phyloP scores from a whole-genome alignment of 306 rosid species.

The Acacia confusa region DNA sequence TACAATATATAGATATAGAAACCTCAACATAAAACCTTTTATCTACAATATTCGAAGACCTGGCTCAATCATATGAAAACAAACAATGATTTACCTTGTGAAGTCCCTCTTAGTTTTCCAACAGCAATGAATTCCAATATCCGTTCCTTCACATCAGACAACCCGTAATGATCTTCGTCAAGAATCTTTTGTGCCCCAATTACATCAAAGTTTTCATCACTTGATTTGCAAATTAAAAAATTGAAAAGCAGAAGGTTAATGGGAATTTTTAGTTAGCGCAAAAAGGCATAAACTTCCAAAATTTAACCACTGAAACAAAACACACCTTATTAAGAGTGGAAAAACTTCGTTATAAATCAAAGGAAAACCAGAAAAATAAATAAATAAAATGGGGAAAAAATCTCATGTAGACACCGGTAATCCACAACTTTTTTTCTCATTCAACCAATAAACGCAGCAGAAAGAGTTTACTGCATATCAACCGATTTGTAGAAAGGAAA shows the following conservation, averaged over 20 bases:
- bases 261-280: neutral
- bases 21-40: neutral
- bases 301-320: neutral
- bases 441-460: neutral
- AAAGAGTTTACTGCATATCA: neutral
- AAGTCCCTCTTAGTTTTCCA: constrained; percentile 91
- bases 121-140: constrained; percentile 98
- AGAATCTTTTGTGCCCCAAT: constrained; percentile 85
- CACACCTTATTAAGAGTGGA: neutral
- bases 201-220: constrained; percentile 96
- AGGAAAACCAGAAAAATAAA: neutral
- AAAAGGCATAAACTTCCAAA: neutral
- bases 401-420: neutral
- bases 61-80: constrained; percentile 7
- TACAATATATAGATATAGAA: neutral
- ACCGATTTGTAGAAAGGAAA: neutral
- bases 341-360: neutral
- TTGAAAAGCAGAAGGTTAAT: constrained; percentile 7
- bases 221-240: constrained; percentile 45
- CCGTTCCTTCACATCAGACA: constrained; percentile 94
- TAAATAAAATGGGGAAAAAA: neutral
- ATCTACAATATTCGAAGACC: neutral
- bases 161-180: constrained; percentile 98
- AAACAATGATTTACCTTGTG: constrained; percentile 71
- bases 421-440: neutral